Evolutionary conservation across 75 land plant genomes (phyloP), one percentile per base, ranked within the genome.

Genomic region (Pseudotsuga menziesii): DNA sequence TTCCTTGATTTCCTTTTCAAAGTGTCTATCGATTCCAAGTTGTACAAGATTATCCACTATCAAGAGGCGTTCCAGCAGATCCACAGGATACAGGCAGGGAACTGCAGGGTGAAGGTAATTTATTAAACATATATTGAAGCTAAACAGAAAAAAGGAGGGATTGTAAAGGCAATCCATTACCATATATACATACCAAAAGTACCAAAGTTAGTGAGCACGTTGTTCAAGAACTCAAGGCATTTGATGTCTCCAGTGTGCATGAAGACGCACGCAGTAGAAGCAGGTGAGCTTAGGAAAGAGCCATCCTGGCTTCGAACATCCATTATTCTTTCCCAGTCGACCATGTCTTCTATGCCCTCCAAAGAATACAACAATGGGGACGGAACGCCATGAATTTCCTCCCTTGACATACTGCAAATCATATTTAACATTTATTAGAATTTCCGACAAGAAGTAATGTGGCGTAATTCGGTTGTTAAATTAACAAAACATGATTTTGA

Each of bases 11-110:
- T 81, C 82, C 23, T 55, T 17, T 15, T 57, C 19, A 25, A 81
- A 81, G 22, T 64, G 73, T 20, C 52, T 72, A 52, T 25, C 60
- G 54, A 80, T 80, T 22, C 81, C 78, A 0, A 88, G 86, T 5
- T 82, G 78, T n/a, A 85, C 79, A 4, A 88, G 75, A 0, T 80
- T 76, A 56, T 88, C 90, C 59, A 88, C 85, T 11, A 86, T 78
- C 90, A 88, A 88, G 1, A 85, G 4, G 14, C 55, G 88, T 78
- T 88, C 90, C 56, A 88, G 82, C 52, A 88, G 48, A 44, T 44
- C 48, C 48, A 44, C 7, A 44, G 8, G 48, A 6, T 44, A 6
- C 1, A 8, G 4, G 44, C 44, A 41, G 44, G 44, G 4, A 0
- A 5, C 32, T 29, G 32, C 32, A 29, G 32, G 32, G 1, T 29